Percentiles rank a stretch among this genome's conserved stretches.
These are phyloP conservation scores for Bombardia bombarda DNA, from an alignment of 495 filamentous ascomycete genomes.

Conservation along the genomic window DNA sequence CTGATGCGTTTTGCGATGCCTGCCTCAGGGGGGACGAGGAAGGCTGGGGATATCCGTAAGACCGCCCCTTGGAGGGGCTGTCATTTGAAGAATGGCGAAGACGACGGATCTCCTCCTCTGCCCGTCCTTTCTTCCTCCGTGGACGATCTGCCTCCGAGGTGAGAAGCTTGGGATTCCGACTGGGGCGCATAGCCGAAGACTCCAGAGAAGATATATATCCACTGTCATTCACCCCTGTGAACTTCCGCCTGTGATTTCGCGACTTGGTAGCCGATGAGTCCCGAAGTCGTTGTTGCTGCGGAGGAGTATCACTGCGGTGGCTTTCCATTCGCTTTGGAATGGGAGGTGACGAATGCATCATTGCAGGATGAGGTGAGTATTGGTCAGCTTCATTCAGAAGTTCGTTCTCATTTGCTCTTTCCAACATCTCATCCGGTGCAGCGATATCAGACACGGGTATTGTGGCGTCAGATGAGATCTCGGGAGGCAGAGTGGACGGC, in stretches of 20 bases:
- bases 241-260: constrained; percentile 62
- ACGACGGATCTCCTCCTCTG: constrained; percentile 92
- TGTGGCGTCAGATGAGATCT: constrained; percentile 91
- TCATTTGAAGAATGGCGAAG: constrained; percentile 90
- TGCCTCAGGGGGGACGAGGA: constrained; percentile 57
- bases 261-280: constrained; percentile 48
- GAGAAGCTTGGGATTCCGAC: constrained; percentile 49
- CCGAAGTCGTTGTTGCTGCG: constrained; percentile 53
- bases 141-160: constrained; percentile 71
- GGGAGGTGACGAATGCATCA: constrained; percentile 82
- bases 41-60: constrained; percentile 36
- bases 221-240: constrained; percentile 77
- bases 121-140: constrained; percentile 73
- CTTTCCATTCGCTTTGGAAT: constrained; percentile 54
- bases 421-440: constrained; percentile 50
- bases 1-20: constrained; percentile 31
- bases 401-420: constrained; percentile 39
- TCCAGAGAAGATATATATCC: constrained; percentile 98
- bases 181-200: constrained; percentile 75
- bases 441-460: constrained; percentile 77
- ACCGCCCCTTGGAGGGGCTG: constrained; percentile 65
- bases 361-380: constrained; percentile 46
- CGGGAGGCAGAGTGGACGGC: constrained; percentile 22
- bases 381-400: constrained; percentile 50
- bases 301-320: constrained; percentile 63